Evolutionary conservation across 768 basidiomycete genomes (phyloP), one percentile per base, ranked within the genome.

Genomic region (Boletus rubescentipes): DNA sequence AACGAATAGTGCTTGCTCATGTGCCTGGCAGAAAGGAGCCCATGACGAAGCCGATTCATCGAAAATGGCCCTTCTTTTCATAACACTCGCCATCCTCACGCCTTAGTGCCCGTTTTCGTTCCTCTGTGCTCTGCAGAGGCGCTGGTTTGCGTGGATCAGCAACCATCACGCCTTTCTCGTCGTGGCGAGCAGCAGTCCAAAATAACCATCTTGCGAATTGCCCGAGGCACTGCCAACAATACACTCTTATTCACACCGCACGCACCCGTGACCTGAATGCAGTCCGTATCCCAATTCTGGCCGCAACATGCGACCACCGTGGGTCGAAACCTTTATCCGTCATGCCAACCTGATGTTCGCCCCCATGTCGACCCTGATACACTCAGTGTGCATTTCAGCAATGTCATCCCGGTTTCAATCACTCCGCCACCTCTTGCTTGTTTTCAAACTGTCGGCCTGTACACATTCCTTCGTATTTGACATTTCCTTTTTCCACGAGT

Each of bases 101-200:
- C 26, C 26, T 26, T 6, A 26, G 4, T 26, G 26, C 26, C 26
- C 26, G 26, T 26, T 26, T 26, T 35, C 53, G 23, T 36, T 31
- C 30, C 52, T n/a, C 26, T 31, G 8, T 42, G 29, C 45, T 45
- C 48, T 47, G 45, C 53, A 46, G 45, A 37, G 46, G 46, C 51
- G 41, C 44, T n/a, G 34, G 49, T 54, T 48, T 34, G 49, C 57
- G 38, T 54, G 61, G 56, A 63, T 61, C 60, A 60, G 9, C n/a
- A 23, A 15, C 56, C 51, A 36, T 36, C 21, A 26, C 21, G n/a
- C 32, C 34, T 2, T 16, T 29, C n/a, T 44, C 44, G 23, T 48
- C 50, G 39, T 44, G 30, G 52, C 15, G 30, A 35, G 16, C 40
- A 43, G 26, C 26, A 26, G 26, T 3, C 26, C 26, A 26, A 26